Conservation (phyloP, 164 flowering plant genomes). For the Cinnamomum chago region DNA sequence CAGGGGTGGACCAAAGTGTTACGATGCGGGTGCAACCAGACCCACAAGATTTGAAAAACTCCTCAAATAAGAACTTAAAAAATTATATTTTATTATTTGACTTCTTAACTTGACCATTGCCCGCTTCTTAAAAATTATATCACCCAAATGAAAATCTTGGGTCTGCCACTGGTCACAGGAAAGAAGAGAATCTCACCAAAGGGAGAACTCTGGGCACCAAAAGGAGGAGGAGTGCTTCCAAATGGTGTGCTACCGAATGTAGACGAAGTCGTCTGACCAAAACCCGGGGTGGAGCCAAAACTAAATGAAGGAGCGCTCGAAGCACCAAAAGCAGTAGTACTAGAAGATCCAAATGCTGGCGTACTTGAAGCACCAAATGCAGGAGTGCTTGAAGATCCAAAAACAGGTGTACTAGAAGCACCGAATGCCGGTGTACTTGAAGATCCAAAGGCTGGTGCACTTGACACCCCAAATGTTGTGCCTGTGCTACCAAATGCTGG, state of each 20-base stretch:
- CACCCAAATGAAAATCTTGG: no score
- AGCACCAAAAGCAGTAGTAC: constrained; percentile 41
- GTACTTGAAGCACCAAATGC: constrained; percentile 23
- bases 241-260: constrained; percentile 64
- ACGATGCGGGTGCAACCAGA: no score
- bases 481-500: constrained; percentile 68
- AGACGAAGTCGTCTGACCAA: constrained; percentile 69
- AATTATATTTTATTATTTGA: no score
- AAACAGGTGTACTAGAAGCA: constrained; percentile 16
- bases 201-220: constrained; percentile 63
- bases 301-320: constrained; percentile 43
- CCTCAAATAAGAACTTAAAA: no score
- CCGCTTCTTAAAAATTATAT: no score
- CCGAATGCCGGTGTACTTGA: constrained; percentile 16
- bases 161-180: no score
- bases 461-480: constrained; percentile 50
- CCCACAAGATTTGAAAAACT: no score
- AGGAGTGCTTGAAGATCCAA: constrained; percentile 20
- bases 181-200: constrained; percentile 40
- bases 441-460: constrained; percentile 44
- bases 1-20: no score
- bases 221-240: constrained; percentile 53
- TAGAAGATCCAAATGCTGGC: constrained; percentile 55
- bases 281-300: constrained; percentile 56
- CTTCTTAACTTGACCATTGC: no score